Conservation (phyloP, 108 stramenopile genomes). For the Discostella stelligeroides region DNA sequence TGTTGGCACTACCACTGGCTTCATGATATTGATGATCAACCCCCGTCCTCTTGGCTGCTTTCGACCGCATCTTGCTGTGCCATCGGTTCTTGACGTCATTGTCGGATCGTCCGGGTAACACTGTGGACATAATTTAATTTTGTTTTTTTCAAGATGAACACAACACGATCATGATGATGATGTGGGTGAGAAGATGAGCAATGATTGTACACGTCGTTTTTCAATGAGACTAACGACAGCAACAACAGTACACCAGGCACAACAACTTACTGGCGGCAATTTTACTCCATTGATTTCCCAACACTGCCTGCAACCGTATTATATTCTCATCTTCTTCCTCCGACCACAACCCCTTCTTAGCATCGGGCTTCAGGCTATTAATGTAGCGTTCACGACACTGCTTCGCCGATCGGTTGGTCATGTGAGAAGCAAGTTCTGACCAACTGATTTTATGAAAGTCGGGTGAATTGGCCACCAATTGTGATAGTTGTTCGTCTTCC, state of each 20-base stretch:
- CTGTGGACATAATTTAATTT: too few species aligned
- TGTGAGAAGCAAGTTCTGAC: background rate
- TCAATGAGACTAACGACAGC: background rate
- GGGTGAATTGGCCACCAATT: slow-evolving; percentile 7
- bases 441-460: slow-evolving; percentile 1
- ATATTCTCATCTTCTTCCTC: slow-evolving; percentile 67
- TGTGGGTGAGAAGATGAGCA: too few species aligned
- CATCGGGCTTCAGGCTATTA: slow-evolving; percentile 81
- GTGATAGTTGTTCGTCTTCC: slow-evolving; percentile 12
- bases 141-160: too few species aligned
- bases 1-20: background rate
- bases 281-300: slow-evolving; percentile 71
- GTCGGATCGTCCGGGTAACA: slow-evolving; percentile 10
- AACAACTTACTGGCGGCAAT: slow-evolving; percentile 52
- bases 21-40: background rate
- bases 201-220: too few species aligned
- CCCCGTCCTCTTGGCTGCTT: background rate
- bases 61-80: slow-evolving; percentile 6
- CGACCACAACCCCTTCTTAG: slow-evolving; percentile 71
- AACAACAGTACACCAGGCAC: background rate
- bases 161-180: too few species aligned
- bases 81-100: slow-evolving; percentile 30
- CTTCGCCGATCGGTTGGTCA: slow-evolving; percentile 15
- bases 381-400: slow-evolving; percentile 76
- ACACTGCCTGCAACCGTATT: slow-evolving; percentile 36